A percentile compares a stretch with the other conserved stretches of the same genome.
Evolutionary conservation across 2,329 filamentous ascomycete species (phyloP).

Genomic region (Scorias spongiosa): DNA sequence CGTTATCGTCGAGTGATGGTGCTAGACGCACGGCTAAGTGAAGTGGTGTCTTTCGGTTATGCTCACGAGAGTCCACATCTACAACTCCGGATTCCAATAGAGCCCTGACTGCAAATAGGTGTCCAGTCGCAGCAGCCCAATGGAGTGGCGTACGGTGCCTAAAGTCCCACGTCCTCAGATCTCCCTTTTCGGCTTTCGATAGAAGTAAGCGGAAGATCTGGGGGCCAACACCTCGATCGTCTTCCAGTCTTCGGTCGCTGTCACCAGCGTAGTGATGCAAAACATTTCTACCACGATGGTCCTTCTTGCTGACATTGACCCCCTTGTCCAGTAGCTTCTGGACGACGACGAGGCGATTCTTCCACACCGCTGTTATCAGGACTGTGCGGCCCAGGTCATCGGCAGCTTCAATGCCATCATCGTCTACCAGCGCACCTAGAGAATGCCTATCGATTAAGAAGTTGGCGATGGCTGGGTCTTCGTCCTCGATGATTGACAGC

Average conservation of each 20-base stretch:
- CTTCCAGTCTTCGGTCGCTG: conserved; percentile 5
- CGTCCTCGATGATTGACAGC: no score
- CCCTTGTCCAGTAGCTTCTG: conserved; percentile 18
- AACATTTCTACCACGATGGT: conserved; percentile 7
- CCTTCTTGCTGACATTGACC: conserved; percentile 5
- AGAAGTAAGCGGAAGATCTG: background rate
- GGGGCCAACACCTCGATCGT: no score
- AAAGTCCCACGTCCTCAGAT: background rate
- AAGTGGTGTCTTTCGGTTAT: no score
- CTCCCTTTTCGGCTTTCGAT: conserved; percentile 1
- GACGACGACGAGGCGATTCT: conserved; percentile 24
- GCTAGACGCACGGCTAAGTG: no score
- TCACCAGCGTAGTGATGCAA: conserved; percentile 29
- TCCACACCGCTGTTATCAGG: conserved; percentile 24
- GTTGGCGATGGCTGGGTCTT: no score
- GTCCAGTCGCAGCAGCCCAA: conserved; percentile 3
- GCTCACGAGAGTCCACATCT: no score
- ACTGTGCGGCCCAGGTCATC: conserved; percentile 30
- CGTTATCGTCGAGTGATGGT: background rate
- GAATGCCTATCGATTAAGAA: no score
- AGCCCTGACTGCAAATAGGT: conserved; percentile 1
- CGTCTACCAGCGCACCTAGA: background rate
- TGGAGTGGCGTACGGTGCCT: conserved; percentile 3
- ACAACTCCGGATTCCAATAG: background rate
- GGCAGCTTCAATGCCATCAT: conserved; percentile 1